Evolutionary conservation across 805 yeast genomes (phyloP).

Genomic region (Kodamaea sagamina): DNA sequence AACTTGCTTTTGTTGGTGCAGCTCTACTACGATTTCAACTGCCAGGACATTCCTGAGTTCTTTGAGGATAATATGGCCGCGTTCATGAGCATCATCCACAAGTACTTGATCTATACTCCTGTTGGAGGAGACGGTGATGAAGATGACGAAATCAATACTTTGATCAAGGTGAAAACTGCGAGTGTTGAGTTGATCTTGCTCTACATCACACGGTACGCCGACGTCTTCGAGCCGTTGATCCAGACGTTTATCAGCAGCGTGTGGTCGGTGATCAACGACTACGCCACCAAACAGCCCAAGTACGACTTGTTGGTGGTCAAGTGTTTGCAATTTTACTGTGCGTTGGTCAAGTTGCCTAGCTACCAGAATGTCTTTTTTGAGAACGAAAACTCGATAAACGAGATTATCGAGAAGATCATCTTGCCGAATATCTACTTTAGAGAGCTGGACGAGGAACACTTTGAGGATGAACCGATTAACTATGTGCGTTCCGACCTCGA

Average conservation of each 20-base stretch:
- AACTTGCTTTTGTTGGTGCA: constrained; percentile 72
- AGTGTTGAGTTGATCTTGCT: constrained; percentile 83
- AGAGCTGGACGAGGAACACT: constrained; percentile 85
- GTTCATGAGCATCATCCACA: constrained; percentile 81
- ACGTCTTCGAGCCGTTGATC: constrained; percentile 79
- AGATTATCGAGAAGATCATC: constrained; percentile 78
- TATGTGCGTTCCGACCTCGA: constrained; percentile 91
- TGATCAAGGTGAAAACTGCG: constrained; percentile 74
- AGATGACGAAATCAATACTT: constrained; percentile 67
- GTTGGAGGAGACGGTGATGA: constrained; percentile 55
- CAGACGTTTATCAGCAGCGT: constrained; percentile 77
- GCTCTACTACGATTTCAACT: constrained; percentile 88
- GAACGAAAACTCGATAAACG: constrained; percentile 56
- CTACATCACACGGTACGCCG: constrained; percentile 89
- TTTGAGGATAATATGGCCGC: constrained; percentile 84
- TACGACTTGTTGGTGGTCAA: constrained; percentile 83
- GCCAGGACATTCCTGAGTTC: constrained; percentile 97
- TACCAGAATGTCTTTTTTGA: constrained; percentile 59
- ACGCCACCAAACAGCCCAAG: constrained; percentile 68
- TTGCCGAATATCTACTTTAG: constrained; percentile 87
- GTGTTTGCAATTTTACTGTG: constrained; percentile 77
- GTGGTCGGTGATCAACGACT: constrained; percentile 70
- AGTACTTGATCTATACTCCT: constrained; percentile 67
- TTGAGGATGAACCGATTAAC: constrained; percentile 96
- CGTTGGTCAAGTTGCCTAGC: constrained; percentile 70